Conservation (phyloP, 108 stramenopile genomes). For the Seminavis robusta region DNA sequence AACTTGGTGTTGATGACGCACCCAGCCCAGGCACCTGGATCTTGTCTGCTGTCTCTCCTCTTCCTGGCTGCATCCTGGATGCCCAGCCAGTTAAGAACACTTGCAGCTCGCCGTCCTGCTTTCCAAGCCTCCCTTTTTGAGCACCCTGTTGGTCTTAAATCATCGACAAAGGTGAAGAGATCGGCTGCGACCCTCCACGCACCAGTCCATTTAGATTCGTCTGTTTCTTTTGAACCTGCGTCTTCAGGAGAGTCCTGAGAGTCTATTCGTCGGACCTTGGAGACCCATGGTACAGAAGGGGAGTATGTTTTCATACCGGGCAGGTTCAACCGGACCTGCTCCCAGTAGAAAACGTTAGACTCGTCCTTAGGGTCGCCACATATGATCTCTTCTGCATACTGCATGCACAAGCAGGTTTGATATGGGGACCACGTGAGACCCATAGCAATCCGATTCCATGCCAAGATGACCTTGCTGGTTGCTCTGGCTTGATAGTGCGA, state of each 20-base stretch:
- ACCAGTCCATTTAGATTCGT: no score
- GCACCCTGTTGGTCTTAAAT: slow-evolving; percentile 1
- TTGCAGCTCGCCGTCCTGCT: background rate
- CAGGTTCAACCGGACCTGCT: slow-evolving; percentile 20
- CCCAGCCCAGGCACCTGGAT: slow-evolving; percentile 40
- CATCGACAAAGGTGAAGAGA: slow-evolving; percentile 28
- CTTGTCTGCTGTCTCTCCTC: background rate
- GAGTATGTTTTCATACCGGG: slow-evolving; percentile 22
- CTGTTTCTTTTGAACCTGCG: no score
- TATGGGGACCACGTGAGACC: slow-evolving; percentile 31
- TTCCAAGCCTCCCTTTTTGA: background rate
- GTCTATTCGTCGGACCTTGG: slow-evolving; percentile 12
- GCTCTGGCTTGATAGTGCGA: no score
- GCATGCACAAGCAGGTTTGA: background rate
- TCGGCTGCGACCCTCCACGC: slow-evolving; percentile 2
- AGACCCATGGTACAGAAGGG: slow-evolving; percentile 22
- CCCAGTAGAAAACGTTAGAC: slow-evolving; percentile 29
- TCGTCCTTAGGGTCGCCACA: slow-evolving; percentile 20
- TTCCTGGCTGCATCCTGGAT: slow-evolving; percentile 44
- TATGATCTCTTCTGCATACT: slow-evolving; percentile 20
- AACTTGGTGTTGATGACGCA: slow-evolving; percentile 1
- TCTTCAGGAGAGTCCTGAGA: no score
- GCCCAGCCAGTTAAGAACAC: slow-evolving; percentile 16
- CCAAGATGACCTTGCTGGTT: no score
- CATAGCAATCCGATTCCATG: slow-evolving; percentile 15